Evolutionary conservation across 768 basidiomycete genomes (phyloP), one percentile per base, ranked within the genome.

Genomic region (Boletus vinaceobasis): DNA sequence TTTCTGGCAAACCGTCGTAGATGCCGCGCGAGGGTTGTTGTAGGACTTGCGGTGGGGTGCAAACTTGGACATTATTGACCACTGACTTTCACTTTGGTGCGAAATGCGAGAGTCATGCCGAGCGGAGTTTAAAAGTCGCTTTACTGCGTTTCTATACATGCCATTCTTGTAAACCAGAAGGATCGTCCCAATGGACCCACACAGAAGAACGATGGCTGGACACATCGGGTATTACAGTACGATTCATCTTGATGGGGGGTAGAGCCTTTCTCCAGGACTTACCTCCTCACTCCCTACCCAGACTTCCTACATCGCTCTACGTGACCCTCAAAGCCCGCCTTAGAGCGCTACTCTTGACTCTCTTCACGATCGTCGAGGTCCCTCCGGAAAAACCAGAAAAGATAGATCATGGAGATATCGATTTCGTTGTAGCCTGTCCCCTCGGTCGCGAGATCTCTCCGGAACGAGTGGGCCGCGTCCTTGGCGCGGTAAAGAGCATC

Each of bases 1-100:
- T 72, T 89, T 93, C 69, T 93, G 91, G 69, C 91, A 93, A 35
- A 88, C 65, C 0, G 91, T 93, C 0, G 80, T 79, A 2, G 82
- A 71, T 1, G 79, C 81, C 27, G 89, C 83, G 7, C 81, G 77
- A 14, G 89, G 85, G 46, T 79, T 80, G 68, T 81, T 87, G 37
- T 74, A 72, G 4, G 85, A 80, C 55, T 73, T 79, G 52, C 77
- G 74, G 65, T 91, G 90, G 1, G 90, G 89, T 15, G 88, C 88
- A 69, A 79, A 92, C 71, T 87, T 90, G 56, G 88, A 90, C 89
- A 92, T 90, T 29, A 15, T 33, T 8, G 40, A 26, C 31, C 15
- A 47, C n/a, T n/a, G n/a, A n/a, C 35, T 3, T 14, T 14, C 15
- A 7, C 38, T 39, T 39, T 5, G 15, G 44, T 31, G n/a, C 43